phyloP scores from a whole-genome alignment of 1,284 basidiomycete genomes.

The Ceratobasidium theobromae region DNA sequence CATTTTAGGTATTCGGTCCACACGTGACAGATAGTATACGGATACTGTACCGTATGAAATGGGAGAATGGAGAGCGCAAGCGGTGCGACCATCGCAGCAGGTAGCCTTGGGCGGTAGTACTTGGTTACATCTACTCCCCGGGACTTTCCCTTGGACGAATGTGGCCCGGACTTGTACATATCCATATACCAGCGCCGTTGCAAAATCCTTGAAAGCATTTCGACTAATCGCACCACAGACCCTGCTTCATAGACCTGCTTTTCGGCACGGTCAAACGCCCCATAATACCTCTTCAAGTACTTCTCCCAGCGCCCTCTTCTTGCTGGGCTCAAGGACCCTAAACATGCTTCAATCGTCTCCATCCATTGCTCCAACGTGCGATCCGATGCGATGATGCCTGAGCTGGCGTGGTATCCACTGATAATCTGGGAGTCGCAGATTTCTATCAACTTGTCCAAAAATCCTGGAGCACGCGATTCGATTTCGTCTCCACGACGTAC shows the following conservation, averaged over 20 bases:
- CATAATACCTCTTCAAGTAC: constrained; percentile 47
- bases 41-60: constrained; percentile 54
- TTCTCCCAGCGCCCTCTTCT: constrained; percentile 47
- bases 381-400: constrained; percentile 45
- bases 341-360: constrained; percentile 44
- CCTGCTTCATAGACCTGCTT: constrained; percentile 51
- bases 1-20: constrained; percentile 7
- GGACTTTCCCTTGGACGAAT: neutral
- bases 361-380: constrained; percentile 52
- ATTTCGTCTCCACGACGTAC: constrained; percentile 25
- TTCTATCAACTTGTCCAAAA: constrained; percentile 52
- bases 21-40: neutral
- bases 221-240: constrained; percentile 57
- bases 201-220: constrained; percentile 52
- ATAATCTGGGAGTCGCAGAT: constrained; percentile 54
- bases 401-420: constrained; percentile 47
- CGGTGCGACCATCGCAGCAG: constrained; percentile 48
- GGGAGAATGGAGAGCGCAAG: constrained; percentile 57
- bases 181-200: constrained; percentile 57
- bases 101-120: constrained; percentile 45
- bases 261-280: constrained; percentile 40
- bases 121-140: constrained; percentile 20
- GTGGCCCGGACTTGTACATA: constrained; percentile 44
- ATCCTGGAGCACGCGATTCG: constrained; percentile 41
- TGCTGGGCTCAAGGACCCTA: constrained; percentile 40